Percentiles rank a stretch among this genome's conserved stretches.
phyloP scores from a whole-genome alignment of 2,329 filamentous ascomycete genomes.

The Colletotrichum endophyticum region DNA sequence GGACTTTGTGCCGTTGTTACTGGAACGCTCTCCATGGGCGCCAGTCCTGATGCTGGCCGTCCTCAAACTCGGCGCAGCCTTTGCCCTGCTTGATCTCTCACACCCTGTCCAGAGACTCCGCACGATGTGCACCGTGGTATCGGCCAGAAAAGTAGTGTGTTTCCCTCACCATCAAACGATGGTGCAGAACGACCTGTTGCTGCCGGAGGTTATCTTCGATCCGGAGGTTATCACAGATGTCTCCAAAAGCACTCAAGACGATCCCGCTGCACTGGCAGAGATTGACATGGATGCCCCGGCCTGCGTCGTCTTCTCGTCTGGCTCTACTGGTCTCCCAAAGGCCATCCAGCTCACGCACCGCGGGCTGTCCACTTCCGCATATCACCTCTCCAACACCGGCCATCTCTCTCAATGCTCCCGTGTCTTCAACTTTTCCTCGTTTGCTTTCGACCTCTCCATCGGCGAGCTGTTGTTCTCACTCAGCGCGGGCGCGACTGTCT shows the following conservation, averaged over 20 bases:
- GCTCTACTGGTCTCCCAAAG: neutral
- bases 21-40: neutral
- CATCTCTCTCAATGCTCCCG: conserved; percentile 42
- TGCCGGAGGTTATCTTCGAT: too few relatives aligned
- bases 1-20: neutral
- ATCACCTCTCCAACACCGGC: conserved; percentile 40
- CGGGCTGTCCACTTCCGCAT: neutral
- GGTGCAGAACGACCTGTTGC: too few relatives aligned
- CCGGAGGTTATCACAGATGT: neutral
- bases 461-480: conserved; percentile 39
- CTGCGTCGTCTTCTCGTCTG: neutral
- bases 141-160: neutral
- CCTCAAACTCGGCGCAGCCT: conserved; percentile 1
- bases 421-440: conserved; percentile 32
- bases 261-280: neutral
- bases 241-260: neutral
- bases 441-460: conserved; percentile 42
- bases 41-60: neutral
- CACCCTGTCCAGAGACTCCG: neutral
- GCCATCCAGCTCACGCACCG: neutral
- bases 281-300: neutral
- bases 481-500: conserved; percentile 40
- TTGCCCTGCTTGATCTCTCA: neutral
- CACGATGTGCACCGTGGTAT: neutral
- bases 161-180: too few relatives aligned